Base-by-base conservation (phyloP, 306 rosid genomes). In the Citrullus colocynthis region DNA sequence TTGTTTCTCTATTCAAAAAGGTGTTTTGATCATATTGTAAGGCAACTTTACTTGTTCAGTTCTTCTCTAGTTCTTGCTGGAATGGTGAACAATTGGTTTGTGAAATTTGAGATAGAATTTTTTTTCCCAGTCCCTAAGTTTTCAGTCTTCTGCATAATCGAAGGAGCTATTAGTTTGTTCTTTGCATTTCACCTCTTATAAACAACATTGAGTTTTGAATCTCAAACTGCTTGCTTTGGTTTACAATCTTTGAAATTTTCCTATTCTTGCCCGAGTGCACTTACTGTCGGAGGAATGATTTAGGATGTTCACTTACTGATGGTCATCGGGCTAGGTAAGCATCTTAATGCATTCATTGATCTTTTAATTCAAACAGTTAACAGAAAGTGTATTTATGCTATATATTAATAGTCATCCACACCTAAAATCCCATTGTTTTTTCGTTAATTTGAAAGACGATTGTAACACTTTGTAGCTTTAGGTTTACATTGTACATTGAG, bases 11-110 rank as follows among this genome's bases (percentile, higher is more conserved):
- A 84, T 89, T 88, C 81, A 81, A 67, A 48, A 91, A 94, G 95
- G 88, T 87, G 91, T 94, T 94, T 88, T 87, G 97, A 88, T 85
- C 83, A 79, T 82, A 86, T 76, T 89, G 86, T 84, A 84, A 85
- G 86, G 85, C 87, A 83, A 76, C 81, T 64, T 75, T 82, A 80
- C 85, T 85, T 82, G 88, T 86, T 87, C 86, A 81, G 87, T 84
- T 88, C 84, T 82, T 85, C 85, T 83, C 70, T 90, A 63, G 81
- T 83, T 84, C 86, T 86, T 85, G 86, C 84, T 85, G 85, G 90
- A 84, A 86, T 90, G 90, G 42, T 88, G 76, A 82, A 86, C 82
- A 60, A 87, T 88, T 87, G 90, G 93, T 85, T 89, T 91, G 88
- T 89, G 91, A 86, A 81, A 77, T 78, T 83, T 86, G 78, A 81